Base-by-base conservation (phyloP, 2,329 filamentous ascomycete genomes). In the Amauroascus verrucosus region DNA sequence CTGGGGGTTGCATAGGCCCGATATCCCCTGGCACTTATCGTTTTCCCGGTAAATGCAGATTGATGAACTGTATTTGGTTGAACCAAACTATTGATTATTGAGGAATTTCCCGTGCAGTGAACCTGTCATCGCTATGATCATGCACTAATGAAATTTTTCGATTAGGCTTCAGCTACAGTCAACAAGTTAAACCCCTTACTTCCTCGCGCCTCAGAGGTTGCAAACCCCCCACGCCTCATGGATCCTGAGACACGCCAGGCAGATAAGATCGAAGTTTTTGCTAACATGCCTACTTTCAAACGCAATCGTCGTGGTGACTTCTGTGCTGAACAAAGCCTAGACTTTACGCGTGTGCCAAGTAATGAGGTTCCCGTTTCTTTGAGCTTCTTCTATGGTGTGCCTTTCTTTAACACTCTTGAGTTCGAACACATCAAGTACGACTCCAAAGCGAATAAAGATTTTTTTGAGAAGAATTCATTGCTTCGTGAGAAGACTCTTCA, bases 371-470 rank as follows among this genome's bases (percentile, higher is more conserved):
- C 56, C 2, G 20, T 59, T 1, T 40, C 51, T 14, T 50, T 56
- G 51, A 58, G 52, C 44, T 55, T 57, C 18, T 59, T 59, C 51
- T 56, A 55, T 22, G 58, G 58, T 24, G 53, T 51, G 13, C 58
- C 54, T 13, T 38, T 41, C 22, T 26, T 43, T 9, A 44, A 14
- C 33, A 11, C 14, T 22, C 45, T 28, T 8, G 6, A 52, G 14
- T 30, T 57, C 28, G 41, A 58, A 30, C 54, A 58, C 26, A 43
- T 53, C 45, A 48, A 51, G 7, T 56, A 55, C 16, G 46, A 55
- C 16, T 48, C 41, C 24, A 47, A 40, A 44, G 22, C 53, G 9
- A 41, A 51, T 35, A 30, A 43, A 16, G 35, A 50, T 1, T 51
- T 58, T 6, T 49, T 57, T 22, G 49, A 56, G 37, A 51, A 50